Conservation (phyloP, 805 yeast species). For the Ogataea degrootiae region DNA sequence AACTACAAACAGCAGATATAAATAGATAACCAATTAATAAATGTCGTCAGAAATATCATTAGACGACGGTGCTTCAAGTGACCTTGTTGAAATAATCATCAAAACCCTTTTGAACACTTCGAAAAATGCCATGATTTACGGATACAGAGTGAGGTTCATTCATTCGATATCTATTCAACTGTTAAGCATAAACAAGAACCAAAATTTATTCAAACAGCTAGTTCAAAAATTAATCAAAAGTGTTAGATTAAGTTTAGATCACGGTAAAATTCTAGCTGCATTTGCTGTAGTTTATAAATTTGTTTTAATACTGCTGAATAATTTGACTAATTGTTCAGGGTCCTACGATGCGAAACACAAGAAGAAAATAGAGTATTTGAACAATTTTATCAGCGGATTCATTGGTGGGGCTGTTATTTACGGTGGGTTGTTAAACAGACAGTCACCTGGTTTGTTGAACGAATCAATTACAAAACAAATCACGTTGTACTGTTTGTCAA, state of each 20-base stretch:
- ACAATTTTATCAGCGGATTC: slow-evolving; percentile 27
- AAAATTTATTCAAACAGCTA: slow-evolving; percentile 8
- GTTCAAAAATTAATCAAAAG: slow-evolving; percentile 15
- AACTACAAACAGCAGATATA: too few relatives aligned
- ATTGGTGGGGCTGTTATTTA: slow-evolving; percentile 28
- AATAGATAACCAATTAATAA: not conserved
- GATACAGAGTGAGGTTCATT: slow-evolving; percentile 28
- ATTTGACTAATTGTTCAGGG: not conserved
- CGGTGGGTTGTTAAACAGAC: slow-evolving; percentile 24
- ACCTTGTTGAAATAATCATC: not conserved
- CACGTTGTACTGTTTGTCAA: slow-evolving; percentile 66
- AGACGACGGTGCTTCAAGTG: not conserved
- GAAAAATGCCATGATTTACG: slow-evolving; percentile 29
- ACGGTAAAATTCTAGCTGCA: slow-evolving; percentile 28
- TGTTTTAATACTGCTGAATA: slow-evolving; percentile 7
- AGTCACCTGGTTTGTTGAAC: slow-evolving; percentile 9
- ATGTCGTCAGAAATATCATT: not conserved
- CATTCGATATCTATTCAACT: slow-evolving; percentile 27
- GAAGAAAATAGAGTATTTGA: slow-evolving; percentile 1
- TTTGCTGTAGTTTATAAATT: slow-evolving; percentile 28
- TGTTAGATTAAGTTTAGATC: slow-evolving; percentile 24
- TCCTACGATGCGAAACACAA: not conserved
- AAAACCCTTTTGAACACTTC: slow-evolving; percentile 9
- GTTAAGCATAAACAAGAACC: slow-evolving; percentile 13
- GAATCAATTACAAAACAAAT: slow-evolving; percentile 59